Evolutionary conservation across 352 stramenopile genomes (phyloP).

Genomic region (Phytophthora boehmeriae): DNA sequence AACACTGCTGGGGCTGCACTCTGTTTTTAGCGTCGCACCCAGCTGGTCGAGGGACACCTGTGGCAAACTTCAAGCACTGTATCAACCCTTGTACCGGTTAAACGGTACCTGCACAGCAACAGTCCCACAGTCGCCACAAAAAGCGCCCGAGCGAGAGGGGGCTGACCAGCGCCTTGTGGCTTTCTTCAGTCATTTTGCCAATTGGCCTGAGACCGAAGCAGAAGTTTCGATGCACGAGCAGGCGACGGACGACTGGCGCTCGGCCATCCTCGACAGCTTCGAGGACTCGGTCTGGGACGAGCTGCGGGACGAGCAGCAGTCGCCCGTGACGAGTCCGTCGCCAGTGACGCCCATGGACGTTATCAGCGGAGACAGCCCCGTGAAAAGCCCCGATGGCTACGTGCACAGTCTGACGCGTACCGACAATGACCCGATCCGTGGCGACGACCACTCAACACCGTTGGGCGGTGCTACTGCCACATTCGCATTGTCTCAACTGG

Average conservation of each 20-base stretch:
- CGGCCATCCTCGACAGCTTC: conserved; percentile 25
- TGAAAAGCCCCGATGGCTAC: conserved; percentile 16
- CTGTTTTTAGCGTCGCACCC: too few relatives aligned
- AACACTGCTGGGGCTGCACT: too few relatives aligned
- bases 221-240: conserved; percentile 22
- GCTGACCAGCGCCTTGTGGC: background rate
- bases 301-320: conserved; percentile 13
- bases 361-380: conserved; percentile 20
- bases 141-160: background rate
- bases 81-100: background rate
- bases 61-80: too few relatives aligned
- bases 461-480: background rate
- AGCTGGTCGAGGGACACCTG: too few relatives aligned
- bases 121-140: background rate
- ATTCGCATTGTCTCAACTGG: conserved; percentile 7
- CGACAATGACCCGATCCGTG: conserved; percentile 15
- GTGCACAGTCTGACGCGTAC: conserved; percentile 16
- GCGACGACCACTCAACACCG: conserved; percentile 19
- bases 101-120: background rate
- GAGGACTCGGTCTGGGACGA: conserved; percentile 28
- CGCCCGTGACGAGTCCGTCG: conserved; percentile 7
- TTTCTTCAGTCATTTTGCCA: too few relatives aligned
- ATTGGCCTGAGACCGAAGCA: background rate
- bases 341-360: background rate
- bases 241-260: conserved; percentile 17